A percentile compares a stretch with the other conserved stretches of the same genome.
Evolutionary conservation across 108 stramenopile genomes (phyloP).

Genomic region (Schizochytrium sp.): DNA sequence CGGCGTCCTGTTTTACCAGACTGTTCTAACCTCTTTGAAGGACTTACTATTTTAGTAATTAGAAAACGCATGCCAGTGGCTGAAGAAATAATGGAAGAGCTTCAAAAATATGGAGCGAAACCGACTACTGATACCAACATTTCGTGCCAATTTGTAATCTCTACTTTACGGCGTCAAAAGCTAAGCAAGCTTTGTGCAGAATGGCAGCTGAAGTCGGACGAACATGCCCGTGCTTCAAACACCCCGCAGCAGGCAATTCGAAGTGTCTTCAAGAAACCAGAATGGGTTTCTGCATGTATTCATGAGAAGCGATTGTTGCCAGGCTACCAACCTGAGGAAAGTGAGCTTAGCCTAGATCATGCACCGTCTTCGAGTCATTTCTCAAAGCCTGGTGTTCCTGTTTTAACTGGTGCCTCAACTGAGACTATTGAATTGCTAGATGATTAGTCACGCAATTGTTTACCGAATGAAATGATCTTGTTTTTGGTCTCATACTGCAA

Average conservation of each 20-base stretch:
- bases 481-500: no score
- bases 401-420: background rate
- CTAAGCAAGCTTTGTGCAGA: background rate
- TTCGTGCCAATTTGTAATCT: background rate
- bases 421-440: constrained; percentile 14
- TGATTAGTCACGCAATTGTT: background rate
- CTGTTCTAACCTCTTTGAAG: background rate
- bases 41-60: background rate
- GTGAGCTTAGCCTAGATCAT: background rate
- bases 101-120: background rate
- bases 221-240: background rate
- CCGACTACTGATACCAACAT: background rate
- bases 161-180: constrained; percentile 27
- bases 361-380: background rate
- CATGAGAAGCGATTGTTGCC: background rate
- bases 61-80: constrained; percentile 41
- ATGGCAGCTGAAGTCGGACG: background rate
- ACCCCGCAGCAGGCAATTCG: background rate
- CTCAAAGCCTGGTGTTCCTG: no score
- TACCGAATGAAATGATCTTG: no score
- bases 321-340: background rate
- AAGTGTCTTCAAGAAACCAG: constrained; percentile 6
- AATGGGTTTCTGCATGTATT: constrained; percentile 7
- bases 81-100: background rate
- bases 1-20: background rate